Base-by-base conservation (phyloP, 2,329 filamentous ascomycete genomes). In the Claviceps fusiformis region DNA sequence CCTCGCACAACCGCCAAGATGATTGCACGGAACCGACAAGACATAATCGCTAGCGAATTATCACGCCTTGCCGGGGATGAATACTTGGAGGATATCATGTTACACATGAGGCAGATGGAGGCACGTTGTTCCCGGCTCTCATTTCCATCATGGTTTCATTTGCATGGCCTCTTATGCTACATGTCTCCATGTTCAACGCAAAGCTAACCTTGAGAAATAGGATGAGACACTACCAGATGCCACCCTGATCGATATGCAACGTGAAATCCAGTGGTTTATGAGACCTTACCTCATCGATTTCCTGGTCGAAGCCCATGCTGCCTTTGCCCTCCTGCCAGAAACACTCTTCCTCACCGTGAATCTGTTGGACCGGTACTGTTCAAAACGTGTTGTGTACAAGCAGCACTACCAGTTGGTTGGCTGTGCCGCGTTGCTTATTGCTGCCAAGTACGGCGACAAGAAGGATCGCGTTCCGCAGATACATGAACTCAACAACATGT, bases 201-300 rank as follows among this genome's bases (percentile, higher is more conserved):
- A 49, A 55, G 58, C 65, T 74, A 58, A 65, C 61, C 33, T 56
- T 52, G 8, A 33, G 31, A 33, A 33, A 33, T 49, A 81, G 80
- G 81, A 85, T 65, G 87, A 95, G 72, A 97, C 93, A 33, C 77
- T 97, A 61, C 89, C 93, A 54, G 93, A 98, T 71, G 92, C 95
- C 69, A 92, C 92, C 70, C 90, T 95, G 41, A 98, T 98, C 70
- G 93, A 98, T 70, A 96, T 97, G 72, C 93, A 98, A 73, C 90
- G 91, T 61, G 93, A 98, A 78, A 97, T 98, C 60, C 90, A 97
- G 69, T 98, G 93, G 93, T 97, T 95, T 74, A 98, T 98, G 93
- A 80, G 93, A 64, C 93, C 93, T 0, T 97, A 96, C 71, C 84
- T 98, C 41, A 87, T 98, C 68, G 93, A 98, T 75, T 98, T 98